These are phyloP conservation scores for Cercospora zeina DNA, from an alignment of 2,329 filamentous ascomycete genomes.

Conservation along the genomic window DNA sequence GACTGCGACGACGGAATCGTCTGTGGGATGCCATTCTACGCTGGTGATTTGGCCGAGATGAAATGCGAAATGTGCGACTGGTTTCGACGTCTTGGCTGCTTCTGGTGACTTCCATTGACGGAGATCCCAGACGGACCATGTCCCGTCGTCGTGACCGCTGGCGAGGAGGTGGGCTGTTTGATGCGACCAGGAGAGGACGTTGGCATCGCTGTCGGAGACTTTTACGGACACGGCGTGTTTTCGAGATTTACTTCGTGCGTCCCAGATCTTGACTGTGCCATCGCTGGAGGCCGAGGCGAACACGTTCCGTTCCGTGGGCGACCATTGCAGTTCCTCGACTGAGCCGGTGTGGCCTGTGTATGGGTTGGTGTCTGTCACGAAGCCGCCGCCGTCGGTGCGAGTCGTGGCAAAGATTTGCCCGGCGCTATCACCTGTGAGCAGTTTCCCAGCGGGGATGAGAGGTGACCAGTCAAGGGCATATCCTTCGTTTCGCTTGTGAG, in stretches of 20 bases:
- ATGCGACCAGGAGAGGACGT: conserved; percentile 93
- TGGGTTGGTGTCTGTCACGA: conserved; percentile 79
- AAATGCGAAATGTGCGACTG: conserved; percentile 91
- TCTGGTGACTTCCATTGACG: conserved; percentile 77
- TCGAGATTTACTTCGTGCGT: conserved; percentile 84
- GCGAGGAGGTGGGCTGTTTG: conserved; percentile 87
- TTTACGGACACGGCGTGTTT: conserved; percentile 85
- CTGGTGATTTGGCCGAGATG: conserved; percentile 96
- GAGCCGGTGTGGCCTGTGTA: conserved; percentile 82
- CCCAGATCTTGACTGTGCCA: conserved; percentile 94
- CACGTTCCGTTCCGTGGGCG: conserved; percentile 85
- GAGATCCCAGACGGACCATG: conserved; percentile 95
- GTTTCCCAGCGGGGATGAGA: conserved; percentile 73
- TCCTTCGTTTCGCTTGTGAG: conserved; percentile 83
- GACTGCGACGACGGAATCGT: conserved; percentile 92
- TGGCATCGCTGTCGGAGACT: conserved; percentile 82
- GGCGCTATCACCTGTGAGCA: conserved; percentile 87
- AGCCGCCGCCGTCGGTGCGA: conserved; percentile 81
- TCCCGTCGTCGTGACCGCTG: conserved; percentile 87
- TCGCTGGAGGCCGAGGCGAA: conserved; percentile 94
- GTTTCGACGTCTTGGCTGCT: conserved; percentile 59
- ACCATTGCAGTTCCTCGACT: conserved; percentile 97
- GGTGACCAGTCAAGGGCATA: conserved; percentile 98
- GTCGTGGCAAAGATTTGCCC: conserved; percentile 88
- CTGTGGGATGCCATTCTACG: conserved; percentile 95